phyloP scores from a whole-genome alignment of 495 filamentous ascomycete species.

The Xylaria castorea region DNA sequence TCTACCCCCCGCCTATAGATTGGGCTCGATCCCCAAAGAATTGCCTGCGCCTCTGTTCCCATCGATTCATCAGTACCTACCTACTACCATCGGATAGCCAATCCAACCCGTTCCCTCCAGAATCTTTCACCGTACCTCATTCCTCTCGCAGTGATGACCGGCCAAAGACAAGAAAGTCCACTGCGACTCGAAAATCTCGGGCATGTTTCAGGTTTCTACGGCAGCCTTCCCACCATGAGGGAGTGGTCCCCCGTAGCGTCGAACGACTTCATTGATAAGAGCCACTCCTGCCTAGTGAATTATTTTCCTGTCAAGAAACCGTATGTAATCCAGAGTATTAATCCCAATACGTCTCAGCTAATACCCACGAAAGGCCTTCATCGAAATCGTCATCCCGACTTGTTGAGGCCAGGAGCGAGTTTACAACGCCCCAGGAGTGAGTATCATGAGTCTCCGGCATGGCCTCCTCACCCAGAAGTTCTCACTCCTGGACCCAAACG shows the following conservation, averaged over 20 bases:
- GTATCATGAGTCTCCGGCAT: background rate
- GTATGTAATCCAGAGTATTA: background rate
- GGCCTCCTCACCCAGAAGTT: background rate
- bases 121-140: background rate
- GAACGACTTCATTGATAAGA: background rate
- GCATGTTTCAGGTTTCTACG: constrained; percentile 21
- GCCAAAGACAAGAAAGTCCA: constrained; percentile 4
- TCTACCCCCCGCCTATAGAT: background rate
- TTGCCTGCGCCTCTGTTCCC: background rate
- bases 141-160: constrained; percentile 7
- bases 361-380: constrained; percentile 1
- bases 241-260: background rate
- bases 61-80: too few relatives aligned
- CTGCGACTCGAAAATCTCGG: constrained; percentile 24
- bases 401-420: background rate
- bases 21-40: background rate
- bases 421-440: background rate
- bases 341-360: background rate
- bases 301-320: background rate
- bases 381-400: background rate
- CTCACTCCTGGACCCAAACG: background rate
- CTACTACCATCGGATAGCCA: too few relatives aligned
- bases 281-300: background rate
- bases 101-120: background rate
- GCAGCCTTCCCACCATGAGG: background rate